phyloP scores from a whole-genome alignment of 495 filamentous ascomycete species.

The Aspergillus sparsus region DNA sequence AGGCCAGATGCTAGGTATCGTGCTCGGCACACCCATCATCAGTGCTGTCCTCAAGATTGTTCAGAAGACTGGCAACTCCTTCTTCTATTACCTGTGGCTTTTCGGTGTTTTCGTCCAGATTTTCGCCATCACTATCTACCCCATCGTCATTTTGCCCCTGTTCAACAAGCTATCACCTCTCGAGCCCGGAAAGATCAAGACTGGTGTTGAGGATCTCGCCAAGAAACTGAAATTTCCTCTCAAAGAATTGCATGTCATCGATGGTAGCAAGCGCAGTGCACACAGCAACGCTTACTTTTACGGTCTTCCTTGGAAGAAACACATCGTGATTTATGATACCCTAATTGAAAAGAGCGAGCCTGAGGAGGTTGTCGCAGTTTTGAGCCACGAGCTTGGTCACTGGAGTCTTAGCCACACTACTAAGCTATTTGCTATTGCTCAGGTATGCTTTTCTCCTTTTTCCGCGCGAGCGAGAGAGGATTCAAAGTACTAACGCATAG shows the following conservation, averaged over 20 bases:
- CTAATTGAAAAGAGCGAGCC: constrained; percentile 91
- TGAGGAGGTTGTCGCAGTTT: constrained; percentile 89
- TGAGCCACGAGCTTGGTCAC: constrained; percentile 94
- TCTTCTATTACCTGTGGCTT: constrained; percentile 97
- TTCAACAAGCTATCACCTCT: constrained; percentile 99
- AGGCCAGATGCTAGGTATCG: constrained; percentile 76
- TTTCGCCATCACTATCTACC: constrained; percentile 94
- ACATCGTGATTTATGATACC: constrained; percentile 98
- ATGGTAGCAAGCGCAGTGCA: constrained; percentile 94
- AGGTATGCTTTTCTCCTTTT: constrained; percentile 55
- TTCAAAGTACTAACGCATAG: constrained; percentile 23
- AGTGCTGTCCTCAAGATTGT: constrained; percentile 88
- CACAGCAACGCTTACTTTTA: constrained; percentile 99
- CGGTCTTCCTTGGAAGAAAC: constrained; percentile 98
- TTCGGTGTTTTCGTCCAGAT: constrained; percentile 86
- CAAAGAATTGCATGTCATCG: constrained; percentile 88
- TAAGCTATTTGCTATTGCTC: constrained; percentile 83
- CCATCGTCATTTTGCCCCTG: constrained; percentile 86
- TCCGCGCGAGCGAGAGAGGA: background rate
- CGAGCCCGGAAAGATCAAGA: constrained; percentile 82
- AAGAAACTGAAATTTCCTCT: constrained; percentile 86
- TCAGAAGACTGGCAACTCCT: constrained; percentile 83
- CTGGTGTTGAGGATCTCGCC: constrained; percentile 81
- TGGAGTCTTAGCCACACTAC: constrained; percentile 96
- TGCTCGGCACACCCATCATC: constrained; percentile 81